Evolutionary conservation across 306 rosid genomes (phyloP), one percentile per base, ranked within the genome.

Genomic region (Vigna angularis): DNA sequence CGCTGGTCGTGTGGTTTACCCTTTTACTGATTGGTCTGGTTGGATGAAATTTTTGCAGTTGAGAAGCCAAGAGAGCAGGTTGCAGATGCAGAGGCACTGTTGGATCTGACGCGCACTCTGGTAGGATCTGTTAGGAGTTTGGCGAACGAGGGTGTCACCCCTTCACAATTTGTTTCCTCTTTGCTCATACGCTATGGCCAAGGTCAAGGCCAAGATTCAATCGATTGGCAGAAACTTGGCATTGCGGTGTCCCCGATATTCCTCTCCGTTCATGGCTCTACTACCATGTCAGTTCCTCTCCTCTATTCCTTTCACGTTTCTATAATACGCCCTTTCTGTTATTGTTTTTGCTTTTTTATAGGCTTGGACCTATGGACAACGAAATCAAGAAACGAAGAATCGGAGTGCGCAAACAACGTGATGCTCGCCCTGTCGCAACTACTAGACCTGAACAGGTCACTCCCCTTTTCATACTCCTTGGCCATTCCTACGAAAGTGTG

Each of bases 341-440:
- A 4, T 64, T 3, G 5, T 10, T 10, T 10, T 61, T 49, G 15
- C 38, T 32, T 18, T 44, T 53, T 62, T 16, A 40, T 7, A 93
- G 98, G 98, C 85, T 90, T 83, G 98, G 96, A 75, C 97, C 98
- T 6, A 90, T 91, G 96, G 88, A 83, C 57, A 88, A 87, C 16
- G 85, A 90, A 82, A 73, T 89, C 69, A 93, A 87, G 81, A 91
- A 82, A 26, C 88, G 91, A 48, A 91, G 85, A 84, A 66, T 75
- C 0, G 75, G 6, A 18, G 68, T 49, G 30, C 79, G 78, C 6
- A 83, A 86, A 72, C 84, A 57, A 30, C 89, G 85, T n/a, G 15
- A 66, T 24, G 73, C 76, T 81, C 89, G 82, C 26, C 49, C 86
- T 22, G 48, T 86, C 7, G 83, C 64, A 79, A 86, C 75, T 32